phyloP scores from a whole-genome alignment of 768 basidiomycete species.

The Macrolepiota dolichaula region DNA sequence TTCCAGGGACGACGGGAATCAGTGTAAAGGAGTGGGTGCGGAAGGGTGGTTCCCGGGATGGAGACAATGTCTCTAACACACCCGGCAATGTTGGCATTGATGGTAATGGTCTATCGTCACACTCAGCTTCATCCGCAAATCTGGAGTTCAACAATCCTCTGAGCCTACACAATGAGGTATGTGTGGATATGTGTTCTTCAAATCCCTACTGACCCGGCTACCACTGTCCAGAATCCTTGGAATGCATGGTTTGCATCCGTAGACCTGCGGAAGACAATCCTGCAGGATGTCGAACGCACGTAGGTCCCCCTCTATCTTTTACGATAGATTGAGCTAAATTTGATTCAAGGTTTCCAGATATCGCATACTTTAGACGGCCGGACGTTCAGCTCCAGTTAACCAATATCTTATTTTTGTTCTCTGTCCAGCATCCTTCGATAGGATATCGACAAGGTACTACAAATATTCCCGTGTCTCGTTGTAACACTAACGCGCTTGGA shows the following conservation, averaged over 20 bases:
- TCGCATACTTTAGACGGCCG: conserved; percentile 79
- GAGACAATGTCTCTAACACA: not conserved
- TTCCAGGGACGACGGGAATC: conserved; percentile 37
- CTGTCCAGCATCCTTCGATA: conserved; percentile 71
- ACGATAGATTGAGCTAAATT: not conserved
- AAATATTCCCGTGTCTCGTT: not conserved
- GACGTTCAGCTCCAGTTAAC: conserved; percentile 78
- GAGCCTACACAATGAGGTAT: conserved; percentile 75
- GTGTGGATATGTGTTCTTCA: not conserved
- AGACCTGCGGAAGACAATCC: conserved; percentile 85
- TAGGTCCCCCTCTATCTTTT: conserved; percentile 34
- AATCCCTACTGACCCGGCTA: conserved; percentile 1
- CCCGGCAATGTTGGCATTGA: not conserved
- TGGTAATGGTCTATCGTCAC: not conserved
- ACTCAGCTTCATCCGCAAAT: conserved; percentile 32
- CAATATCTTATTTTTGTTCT: conserved; percentile 85
- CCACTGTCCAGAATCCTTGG: conserved; percentile 81
- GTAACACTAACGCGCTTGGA: not conserved
- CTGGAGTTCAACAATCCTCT: conserved; percentile 78
- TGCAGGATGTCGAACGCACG: conserved; percentile 96
- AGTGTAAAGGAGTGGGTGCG: not conserved
- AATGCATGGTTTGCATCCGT: conserved; percentile 88
- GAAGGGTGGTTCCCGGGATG: conserved; percentile 2
- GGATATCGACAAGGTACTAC: conserved; percentile 81
- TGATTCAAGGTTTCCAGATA: conserved; percentile 82